Conservation (phyloP, 495 filamentous ascomycete species). For the Trichoderma orchidacearum region DNA sequence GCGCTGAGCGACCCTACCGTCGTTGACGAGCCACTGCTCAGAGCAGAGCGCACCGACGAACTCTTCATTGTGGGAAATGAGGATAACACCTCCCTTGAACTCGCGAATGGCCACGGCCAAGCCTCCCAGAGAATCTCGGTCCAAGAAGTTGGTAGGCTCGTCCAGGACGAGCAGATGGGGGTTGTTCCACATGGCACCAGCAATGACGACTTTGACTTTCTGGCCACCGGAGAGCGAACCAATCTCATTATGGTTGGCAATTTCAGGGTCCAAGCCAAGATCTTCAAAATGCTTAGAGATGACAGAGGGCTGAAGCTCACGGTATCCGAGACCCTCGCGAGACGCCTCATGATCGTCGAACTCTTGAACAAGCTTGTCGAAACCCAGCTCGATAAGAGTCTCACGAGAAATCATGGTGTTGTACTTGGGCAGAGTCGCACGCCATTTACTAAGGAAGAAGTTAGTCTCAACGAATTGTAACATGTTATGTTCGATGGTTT, state of each 20-base stretch:
- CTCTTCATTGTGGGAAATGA: conserved; percentile 99
- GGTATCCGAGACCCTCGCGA: conserved; percentile 92
- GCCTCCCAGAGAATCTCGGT: conserved; percentile 91
- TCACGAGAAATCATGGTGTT: conserved; percentile 90
- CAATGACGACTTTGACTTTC: conserved; percentile 97
- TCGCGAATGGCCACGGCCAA: conserved; percentile 93
- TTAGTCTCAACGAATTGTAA: conserved; percentile 8
- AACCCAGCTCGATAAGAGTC: conserved; percentile 73
- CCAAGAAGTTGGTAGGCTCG: conserved; percentile 98
- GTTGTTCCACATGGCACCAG: conserved; percentile 98
- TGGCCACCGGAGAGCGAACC: conserved; percentile 96
- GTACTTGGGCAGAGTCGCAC: conserved; percentile 72
- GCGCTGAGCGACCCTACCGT: conserved; percentile 74
- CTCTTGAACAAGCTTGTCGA: conserved; percentile 87
- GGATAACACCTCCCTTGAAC: conserved; percentile 93
- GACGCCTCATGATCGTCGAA: conserved; percentile 98
- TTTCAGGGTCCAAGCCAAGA: conserved; percentile 88
- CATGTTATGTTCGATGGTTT: background rate
- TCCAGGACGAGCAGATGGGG: conserved; percentile 94
- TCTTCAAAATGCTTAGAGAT: conserved; percentile 98
- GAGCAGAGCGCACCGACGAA: conserved; percentile 90
- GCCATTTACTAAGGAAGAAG: conserved; percentile 55
- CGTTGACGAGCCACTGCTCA: conserved; percentile 88
- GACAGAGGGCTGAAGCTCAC: conserved; percentile 76
- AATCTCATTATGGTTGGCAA: conserved; percentile 97